phyloP scores from a whole-genome alignment of 2,329 filamentous ascomycete species.

The Arthrobotrys pseudoclavata region DNA sequence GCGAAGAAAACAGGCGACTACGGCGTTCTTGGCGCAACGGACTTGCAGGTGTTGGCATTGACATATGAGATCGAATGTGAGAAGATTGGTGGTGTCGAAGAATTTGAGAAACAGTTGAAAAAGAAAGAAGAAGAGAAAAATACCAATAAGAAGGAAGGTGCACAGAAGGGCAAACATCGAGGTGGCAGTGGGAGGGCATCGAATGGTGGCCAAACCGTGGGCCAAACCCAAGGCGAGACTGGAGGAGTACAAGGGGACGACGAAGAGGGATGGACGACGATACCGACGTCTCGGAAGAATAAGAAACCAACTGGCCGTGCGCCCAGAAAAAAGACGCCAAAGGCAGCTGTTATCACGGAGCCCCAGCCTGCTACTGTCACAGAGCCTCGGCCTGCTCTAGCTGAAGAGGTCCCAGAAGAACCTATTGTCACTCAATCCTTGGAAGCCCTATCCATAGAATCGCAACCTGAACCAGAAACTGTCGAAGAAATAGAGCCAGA shows the following conservation, averaged over 20 bases:
- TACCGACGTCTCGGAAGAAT: conserved; percentile 30
- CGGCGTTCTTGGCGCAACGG: conserved; percentile 86
- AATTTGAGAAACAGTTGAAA: conserved; percentile 35
- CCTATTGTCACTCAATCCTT: background rate
- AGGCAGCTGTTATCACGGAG: background rate
- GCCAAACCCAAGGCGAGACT: background rate
- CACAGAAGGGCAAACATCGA: conserved; percentile 25
- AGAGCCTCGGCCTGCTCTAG: background rate
- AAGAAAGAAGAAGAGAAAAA: conserved; percentile 17
- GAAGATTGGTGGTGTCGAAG: conserved; percentile 72
- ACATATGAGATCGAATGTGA: conserved; percentile 96
- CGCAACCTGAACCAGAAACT: conserved; percentile 5
- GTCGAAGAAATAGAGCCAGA: conserved; percentile 61
- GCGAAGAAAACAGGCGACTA: conserved; percentile 90
- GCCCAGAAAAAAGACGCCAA: background rate
- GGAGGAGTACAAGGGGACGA: conserved; percentile 13
- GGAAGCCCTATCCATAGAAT: background rate
- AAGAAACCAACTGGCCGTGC: conserved; percentile 3
- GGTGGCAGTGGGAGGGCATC: conserved; percentile 2
- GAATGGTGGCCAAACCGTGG: background rate
- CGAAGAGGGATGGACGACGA: conserved; percentile 43
- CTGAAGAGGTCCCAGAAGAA: background rate
- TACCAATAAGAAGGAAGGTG: conserved; percentile 3
- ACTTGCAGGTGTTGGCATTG: conserved; percentile 89
- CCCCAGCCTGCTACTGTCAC: too few species aligned